phyloP scores from a whole-genome alignment of 805 yeast species.

The Tetrapisispora nanseiensis region DNA sequence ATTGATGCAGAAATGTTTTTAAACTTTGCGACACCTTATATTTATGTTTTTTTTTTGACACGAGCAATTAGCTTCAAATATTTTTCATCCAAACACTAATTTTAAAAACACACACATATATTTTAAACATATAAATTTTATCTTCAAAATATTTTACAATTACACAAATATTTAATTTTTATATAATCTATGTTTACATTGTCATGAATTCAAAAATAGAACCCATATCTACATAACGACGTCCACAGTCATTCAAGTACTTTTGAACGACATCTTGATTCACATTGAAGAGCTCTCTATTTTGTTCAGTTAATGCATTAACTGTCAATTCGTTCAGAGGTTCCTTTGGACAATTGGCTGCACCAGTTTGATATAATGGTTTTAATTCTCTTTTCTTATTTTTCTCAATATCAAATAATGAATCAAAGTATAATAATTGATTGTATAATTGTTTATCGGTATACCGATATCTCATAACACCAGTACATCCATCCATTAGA shows the following conservation, averaged over 20 bases:
- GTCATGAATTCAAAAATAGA: constrained; percentile 59
- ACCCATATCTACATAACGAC: constrained; percentile 81
- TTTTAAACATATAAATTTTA: too few species aligned
- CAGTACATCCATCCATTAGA: constrained; percentile 51
- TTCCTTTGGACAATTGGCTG: constrained; percentile 27
- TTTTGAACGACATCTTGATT: constrained; percentile 54
- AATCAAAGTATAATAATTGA: constrained; percentile 69
- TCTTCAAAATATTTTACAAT: background rate
- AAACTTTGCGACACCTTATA: too few species aligned
- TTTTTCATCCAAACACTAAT: too few species aligned
- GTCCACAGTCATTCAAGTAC: constrained; percentile 73
- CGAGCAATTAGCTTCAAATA: too few species aligned
- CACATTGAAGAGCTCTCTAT: constrained; percentile 47
- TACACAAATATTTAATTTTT: too few species aligned
- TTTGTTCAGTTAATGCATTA: constrained; percentile 72
- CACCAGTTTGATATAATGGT: constrained; percentile 38
- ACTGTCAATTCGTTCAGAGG: constrained; percentile 40
- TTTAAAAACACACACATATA: background rate
- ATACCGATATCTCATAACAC: constrained; percentile 70
- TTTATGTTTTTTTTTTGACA: too few species aligned
- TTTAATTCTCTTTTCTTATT: constrained; percentile 50
- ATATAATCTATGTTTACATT: background rate
- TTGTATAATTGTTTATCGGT: constrained; percentile 75
- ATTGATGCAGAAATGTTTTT: too few species aligned
- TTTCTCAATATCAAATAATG: constrained; percentile 74